Evolutionary conservation across 2,329 filamentous ascomycete species (phyloP), one percentile per base, ranked within the genome.

Genomic region (Penicillium sp.): DNA sequence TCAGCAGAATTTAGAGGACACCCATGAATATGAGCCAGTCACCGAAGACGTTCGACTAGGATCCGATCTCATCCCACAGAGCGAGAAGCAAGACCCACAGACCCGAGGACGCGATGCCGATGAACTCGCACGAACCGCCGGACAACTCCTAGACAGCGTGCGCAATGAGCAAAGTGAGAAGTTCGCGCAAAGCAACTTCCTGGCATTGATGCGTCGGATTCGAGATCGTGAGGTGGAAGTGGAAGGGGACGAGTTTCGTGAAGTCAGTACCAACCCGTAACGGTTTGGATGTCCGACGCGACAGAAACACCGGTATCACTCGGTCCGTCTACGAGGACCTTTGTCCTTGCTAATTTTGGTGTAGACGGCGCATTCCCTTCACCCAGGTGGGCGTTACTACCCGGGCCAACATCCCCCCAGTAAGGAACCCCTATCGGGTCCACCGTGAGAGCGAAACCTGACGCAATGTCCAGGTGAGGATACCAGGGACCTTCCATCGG

Each of bases 111-210:
- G 75, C 21, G 81, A 87, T 48, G 80, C 85, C 22, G 84, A 90
- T 58, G 89, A 88, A 42, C 81, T 94, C 27, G 86, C 88, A 18
- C 79, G 79, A 39, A 92, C 89, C 1, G 90, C 90, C 5, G 85
- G 83, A 14, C 79, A 87, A 54, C 78, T 95, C 4, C 77, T 94
- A 5, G 80, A 87, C 50, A 86, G 84, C 36, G 83, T 95, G 11
- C 79, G 83, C 18, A 78, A 86, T 62, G 87, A 93, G 61, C 81
- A 84, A 54, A 87, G 82, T 51, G 76, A 85, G 44, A 93, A 93
- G 67, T 94, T 94, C 71, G 84, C 86, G 63, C 84, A 92, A 66
- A 92, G 89, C 61, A 83, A 83, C 54, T 95, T 95, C 66, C 74
- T 93, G 1, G 79, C 82, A 4, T 76, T 95, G 43, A 94, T 95